Percentiles rank a stretch among this genome's conserved stretches.
Evolutionary conservation across 2,329 filamentous ascomycete species (phyloP).

Genomic region (Knufia fluminis): DNA sequence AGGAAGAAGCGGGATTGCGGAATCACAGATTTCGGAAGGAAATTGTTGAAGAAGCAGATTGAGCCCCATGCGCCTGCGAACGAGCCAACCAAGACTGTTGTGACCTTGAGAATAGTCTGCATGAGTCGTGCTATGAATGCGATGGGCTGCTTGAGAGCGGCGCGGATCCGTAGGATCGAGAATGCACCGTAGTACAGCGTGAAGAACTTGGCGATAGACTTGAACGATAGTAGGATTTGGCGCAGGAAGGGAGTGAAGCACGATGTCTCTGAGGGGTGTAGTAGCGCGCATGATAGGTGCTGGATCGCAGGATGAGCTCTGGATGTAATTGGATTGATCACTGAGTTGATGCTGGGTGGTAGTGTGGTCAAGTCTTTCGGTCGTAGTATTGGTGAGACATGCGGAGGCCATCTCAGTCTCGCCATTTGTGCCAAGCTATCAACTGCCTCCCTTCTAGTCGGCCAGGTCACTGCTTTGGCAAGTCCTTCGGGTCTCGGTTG

Average conservation of each 20-base stretch:
- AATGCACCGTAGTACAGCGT: constrained; percentile 58
- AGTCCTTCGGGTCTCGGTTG: constrained; percentile 61
- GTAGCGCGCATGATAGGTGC: constrained; percentile 69
- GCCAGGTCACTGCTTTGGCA: constrained; percentile 62
- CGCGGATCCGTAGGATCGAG: constrained; percentile 58
- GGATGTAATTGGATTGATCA: constrained; percentile 68
- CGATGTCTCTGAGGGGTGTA: constrained; percentile 80
- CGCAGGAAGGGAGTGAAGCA: constrained; percentile 80
- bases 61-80: constrained; percentile 80
- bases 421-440: constrained; percentile 77
- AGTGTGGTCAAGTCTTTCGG: constrained; percentile 50
- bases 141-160: constrained; percentile 61
- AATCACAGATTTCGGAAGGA: constrained; percentile 64
- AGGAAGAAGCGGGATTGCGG: constrained; percentile 84
- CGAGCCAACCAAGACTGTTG: constrained; percentile 69
- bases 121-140: constrained; percentile 57
- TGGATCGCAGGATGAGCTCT: constrained; percentile 80
- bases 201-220: constrained; percentile 67
- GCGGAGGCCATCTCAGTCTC: constrained; percentile 73
- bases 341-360: constrained; percentile 55
- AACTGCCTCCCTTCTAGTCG: constrained; percentile 62
- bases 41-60: constrained; percentile 77
- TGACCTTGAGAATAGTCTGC: constrained; percentile 61
- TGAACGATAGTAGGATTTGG: constrained; percentile 78
- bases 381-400: constrained; percentile 78